Base-by-base conservation (phyloP, 495 filamentous ascomycete genomes). In the Aspergillus conjunctus region DNA sequence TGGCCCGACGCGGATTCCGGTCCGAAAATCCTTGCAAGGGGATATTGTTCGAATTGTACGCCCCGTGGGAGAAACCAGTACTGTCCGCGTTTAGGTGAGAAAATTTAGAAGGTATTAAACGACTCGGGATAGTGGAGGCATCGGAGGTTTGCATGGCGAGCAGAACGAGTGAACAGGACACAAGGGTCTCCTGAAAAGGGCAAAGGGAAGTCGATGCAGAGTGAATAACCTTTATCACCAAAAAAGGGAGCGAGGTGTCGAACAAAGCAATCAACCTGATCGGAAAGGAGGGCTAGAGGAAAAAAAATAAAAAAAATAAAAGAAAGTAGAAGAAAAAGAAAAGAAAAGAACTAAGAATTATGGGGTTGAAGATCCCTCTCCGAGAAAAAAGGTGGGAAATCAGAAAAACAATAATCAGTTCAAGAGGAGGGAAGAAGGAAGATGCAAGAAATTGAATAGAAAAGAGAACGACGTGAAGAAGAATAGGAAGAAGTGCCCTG, bases 61-160 rank as follows among this genome's bases (percentile, higher is more conserved):
- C 90, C 65, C 90, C 91, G 71, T 95, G 91, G 22, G 92, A 94
- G 72, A 96, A 97, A 60, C 92, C 92, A 34, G 88, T 93, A 66
- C 91, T 77, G 41, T 81, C 87, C 70, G 82, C 87, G 80, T 88
- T 87, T 61, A 82, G 59, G 52, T 74, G 76, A 52, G 89, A 86
- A 50, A 88, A 85, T 77, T 93, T 93, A 21, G 87, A 63, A 74
- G 78, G 58, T 68, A 81, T 66, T 77, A 81, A 57, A 80, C 77
- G 73, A 77, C 71, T 85, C 78, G 67, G 79, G 81, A 73, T 79
- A 80, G 68, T 85, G 51, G 80, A 72, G 70, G 79, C 80, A 72
- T 91, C 85, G 75, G 85, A 84, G 71, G 88, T 85, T 86, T 94
- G 91, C 92, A 96, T 96, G 79, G 85, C 88, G 79, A 91, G 70